Conservation (phyloP, 2,329 filamentous ascomycete species). For the Zymoseptoria brevis region DNA sequence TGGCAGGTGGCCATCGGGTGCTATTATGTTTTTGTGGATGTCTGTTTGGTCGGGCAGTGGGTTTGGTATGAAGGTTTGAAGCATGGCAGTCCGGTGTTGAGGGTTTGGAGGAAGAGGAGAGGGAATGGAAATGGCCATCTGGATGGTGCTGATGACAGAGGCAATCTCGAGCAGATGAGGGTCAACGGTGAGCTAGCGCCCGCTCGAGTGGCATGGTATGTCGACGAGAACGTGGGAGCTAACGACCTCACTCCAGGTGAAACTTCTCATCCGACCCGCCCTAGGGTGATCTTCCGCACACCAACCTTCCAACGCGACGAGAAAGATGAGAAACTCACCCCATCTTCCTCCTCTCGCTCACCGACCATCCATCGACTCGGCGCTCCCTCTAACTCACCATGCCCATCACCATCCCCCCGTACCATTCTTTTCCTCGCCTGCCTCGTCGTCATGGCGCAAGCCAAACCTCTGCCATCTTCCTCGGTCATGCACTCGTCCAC, state of each 20-base stretch:
- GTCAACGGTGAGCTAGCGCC: slow-evolving; percentile 22
- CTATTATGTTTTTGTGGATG: slow-evolving; percentile 60
- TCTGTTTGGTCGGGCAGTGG: slow-evolving; percentile 55
- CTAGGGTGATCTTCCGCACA: slow-evolving; percentile 25
- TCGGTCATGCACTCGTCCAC: not conserved
- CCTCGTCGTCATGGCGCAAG: slow-evolving; percentile 37
- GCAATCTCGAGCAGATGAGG: slow-evolving; percentile 22
- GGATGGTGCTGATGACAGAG: slow-evolving; percentile 11
- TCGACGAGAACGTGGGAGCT: slow-evolving; percentile 3
- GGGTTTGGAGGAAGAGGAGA: slow-evolving; percentile 22
- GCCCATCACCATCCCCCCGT: slow-evolving; percentile 39
- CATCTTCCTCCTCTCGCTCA: slow-evolving; percentile 15
- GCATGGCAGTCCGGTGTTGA: slow-evolving; percentile 40
- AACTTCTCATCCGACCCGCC: slow-evolving; percentile 13
- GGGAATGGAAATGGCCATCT: slow-evolving; percentile 6
- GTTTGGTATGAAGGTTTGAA: slow-evolving; percentile 56
- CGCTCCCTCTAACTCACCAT: slow-evolving; percentile 29
- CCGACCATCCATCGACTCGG: slow-evolving; percentile 24
- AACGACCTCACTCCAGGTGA: slow-evolving; percentile 13
- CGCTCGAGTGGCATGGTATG: slow-evolving; percentile 14
- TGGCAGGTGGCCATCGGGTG: slow-evolving; percentile 59
- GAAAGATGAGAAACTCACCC: slow-evolving; percentile 19
- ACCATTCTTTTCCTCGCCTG: slow-evolving; percentile 41
- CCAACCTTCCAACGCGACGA: slow-evolving; percentile 25
- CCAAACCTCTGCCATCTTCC: slow-evolving; percentile 24